Conservation (phyloP, 108 stramenopile genomes). For the Chaetoceros tenuissimus region DNA sequence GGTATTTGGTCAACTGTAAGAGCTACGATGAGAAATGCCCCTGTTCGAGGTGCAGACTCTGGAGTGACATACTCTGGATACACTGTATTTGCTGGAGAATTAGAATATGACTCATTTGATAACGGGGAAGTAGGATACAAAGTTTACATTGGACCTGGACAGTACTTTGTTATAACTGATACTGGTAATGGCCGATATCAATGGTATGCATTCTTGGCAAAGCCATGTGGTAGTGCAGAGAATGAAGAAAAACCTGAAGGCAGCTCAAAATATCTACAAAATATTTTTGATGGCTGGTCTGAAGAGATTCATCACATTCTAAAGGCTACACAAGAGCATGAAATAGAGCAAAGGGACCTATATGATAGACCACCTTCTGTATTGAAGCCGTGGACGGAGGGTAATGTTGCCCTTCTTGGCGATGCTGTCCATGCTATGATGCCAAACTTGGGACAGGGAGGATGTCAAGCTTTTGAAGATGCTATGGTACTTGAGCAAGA, state of each 20-base stretch:
- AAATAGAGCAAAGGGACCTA: conserved; percentile 69
- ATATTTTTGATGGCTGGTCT: conserved; percentile 54
- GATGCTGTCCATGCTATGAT: conserved; percentile 69
- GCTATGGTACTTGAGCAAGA: conserved; percentile 54
- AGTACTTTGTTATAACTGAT: conserved; percentile 74
- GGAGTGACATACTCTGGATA: conserved; percentile 66
- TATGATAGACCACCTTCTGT: conserved; percentile 71
- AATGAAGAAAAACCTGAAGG: conserved; percentile 50
- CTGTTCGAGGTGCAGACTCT: conserved; percentile 32
- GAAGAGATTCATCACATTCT: conserved; percentile 56
- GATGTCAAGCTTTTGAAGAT: conserved; percentile 76
- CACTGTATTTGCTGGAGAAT: conserved; percentile 67
- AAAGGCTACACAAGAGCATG: conserved; percentile 46
- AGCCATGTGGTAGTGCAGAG: conserved; percentile 35
- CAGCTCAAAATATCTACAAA: conserved; percentile 35
- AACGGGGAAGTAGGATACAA: conserved; percentile 69
- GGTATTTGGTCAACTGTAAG: conserved; percentile 69
- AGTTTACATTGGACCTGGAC: conserved; percentile 72
- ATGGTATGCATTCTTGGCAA: conserved; percentile 74
- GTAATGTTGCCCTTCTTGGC: conserved; percentile 52
- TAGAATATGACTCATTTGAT: conserved; percentile 46
- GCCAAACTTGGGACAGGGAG: conserved; percentile 74
- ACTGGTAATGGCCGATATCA: conserved; percentile 69
- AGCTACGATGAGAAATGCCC: conserved; percentile 42
- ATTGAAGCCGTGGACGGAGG: conserved; percentile 48